Percentiles rank a stretch among this genome's conserved stretches.
Conservation (phyloP, 139 green algal genomes). For the Haematococcus sp. region DNA sequence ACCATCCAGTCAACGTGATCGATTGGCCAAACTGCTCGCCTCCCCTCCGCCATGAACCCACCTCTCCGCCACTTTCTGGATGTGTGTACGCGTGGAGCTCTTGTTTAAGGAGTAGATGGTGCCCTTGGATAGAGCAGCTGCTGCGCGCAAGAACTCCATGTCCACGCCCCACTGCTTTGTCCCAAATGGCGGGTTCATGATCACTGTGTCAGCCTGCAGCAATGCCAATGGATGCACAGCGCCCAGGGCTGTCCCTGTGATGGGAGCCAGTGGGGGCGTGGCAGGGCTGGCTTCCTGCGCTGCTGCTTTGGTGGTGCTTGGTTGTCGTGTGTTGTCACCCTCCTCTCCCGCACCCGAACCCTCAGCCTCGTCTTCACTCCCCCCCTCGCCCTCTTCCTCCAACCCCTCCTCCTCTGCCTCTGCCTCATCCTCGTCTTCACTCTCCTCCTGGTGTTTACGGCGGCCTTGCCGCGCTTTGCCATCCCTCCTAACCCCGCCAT, state of each 20-base stretch:
- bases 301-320: neutral
- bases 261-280: too few species aligned
- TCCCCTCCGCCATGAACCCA: neutral
- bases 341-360: neutral
- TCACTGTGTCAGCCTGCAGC: constrained; percentile 74
- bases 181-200: constrained; percentile 97
- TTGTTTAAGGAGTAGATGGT: constrained; percentile 95
- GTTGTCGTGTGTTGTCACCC: neutral
- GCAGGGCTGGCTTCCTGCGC: too few species aligned
- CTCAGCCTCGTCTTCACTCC: neutral
- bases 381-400: neutral
- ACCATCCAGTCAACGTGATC: too few species aligned
- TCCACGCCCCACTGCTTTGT: constrained; percentile 83
- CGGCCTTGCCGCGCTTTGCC: neutral
- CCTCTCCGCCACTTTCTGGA: constrained; percentile 60
- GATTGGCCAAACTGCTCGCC: too few species aligned
- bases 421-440: constrained; percentile 9
- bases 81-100: constrained; percentile 72
- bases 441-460: neutral
- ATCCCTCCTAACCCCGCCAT: too few species aligned
- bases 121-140: constrained; percentile 48
- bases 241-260: too few species aligned
- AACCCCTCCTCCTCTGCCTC: constrained; percentile 12
- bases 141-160: constrained; percentile 81
- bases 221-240: neutral